Conservation (phyloP, 805 yeast genomes). For the Cyberlindnera samutprakarnensis region DNA sequence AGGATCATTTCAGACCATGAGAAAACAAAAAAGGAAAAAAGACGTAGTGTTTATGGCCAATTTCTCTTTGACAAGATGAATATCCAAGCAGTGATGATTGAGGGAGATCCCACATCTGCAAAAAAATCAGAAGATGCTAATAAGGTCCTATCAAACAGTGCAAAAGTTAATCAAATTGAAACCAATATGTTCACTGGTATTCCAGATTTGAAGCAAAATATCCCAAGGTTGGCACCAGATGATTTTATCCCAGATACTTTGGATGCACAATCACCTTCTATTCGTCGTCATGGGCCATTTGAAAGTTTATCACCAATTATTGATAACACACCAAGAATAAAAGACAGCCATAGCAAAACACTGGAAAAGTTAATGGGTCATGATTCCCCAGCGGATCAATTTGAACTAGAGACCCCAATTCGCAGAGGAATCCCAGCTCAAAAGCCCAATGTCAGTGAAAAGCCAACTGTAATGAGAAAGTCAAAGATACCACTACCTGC, state of each 20-base stretch:
- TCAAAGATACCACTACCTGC: no score
- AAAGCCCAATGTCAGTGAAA: no score
- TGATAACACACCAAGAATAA: conserved; percentile 1
- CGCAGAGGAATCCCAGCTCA: conserved; percentile 10
- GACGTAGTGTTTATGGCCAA: conserved; percentile 29
- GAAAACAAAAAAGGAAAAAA: conserved; percentile 14
- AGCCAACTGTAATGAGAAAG: no score
- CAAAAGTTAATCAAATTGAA: conserved; percentile 11
- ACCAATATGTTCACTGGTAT: conserved; percentile 11
- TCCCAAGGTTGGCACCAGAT: conserved; percentile 1
- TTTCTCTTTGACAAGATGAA: conserved; percentile 33
- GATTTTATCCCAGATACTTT: no score
- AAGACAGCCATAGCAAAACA: conserved; percentile 8
- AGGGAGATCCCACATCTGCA: conserved; percentile 25
- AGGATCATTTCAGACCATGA: conserved; percentile 3
- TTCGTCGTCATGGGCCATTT: conserved; percentile 1
- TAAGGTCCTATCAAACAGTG: conserved; percentile 8
- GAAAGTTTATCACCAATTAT: background rate
- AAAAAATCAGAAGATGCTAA: conserved; percentile 15
- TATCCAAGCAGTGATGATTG: conserved; percentile 29
- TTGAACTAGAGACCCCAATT: conserved; percentile 14
- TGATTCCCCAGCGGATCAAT: no score
- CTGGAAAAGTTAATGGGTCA: conserved; percentile 7
- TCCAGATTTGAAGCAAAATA: conserved; percentile 11
- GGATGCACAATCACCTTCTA: background rate